These are phyloP conservation scores for Cyclostephanos tholiformis DNA, from an alignment of 108 stramenopile genomes.

Conservation along the genomic window DNA sequence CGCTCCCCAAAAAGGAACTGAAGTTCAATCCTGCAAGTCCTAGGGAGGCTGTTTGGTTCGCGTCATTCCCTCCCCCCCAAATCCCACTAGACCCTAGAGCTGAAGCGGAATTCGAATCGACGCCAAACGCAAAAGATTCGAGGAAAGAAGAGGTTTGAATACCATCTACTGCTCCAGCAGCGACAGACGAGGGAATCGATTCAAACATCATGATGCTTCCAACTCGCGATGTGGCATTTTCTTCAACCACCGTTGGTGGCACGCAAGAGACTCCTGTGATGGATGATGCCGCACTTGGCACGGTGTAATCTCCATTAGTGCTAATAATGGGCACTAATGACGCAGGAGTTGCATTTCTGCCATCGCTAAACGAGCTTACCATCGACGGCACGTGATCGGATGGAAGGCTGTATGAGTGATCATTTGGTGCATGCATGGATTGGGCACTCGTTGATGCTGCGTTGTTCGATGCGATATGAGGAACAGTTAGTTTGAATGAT, in stretches of 20 bases:
- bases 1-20: constrained; percentile 26
- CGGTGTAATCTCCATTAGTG: constrained; percentile 17
- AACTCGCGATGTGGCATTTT: constrained; percentile 34
- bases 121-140: constrained; percentile 32
- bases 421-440: constrained; percentile 31
- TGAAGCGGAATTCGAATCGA: not conserved
- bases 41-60: constrained; percentile 1
- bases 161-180: constrained; percentile 4
- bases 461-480: constrained; percentile 3
- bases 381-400: constrained; percentile 38
- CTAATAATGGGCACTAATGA: constrained; percentile 1
- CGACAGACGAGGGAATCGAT: constrained; percentile 3
- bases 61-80: constrained; percentile 1
- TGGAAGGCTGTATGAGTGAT: constrained; percentile 5
- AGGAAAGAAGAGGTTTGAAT: constrained; percentile 39
- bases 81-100: constrained; percentile 17
- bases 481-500: constrained; percentile 26
- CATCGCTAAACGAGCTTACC: constrained; percentile 16
- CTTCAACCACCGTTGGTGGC: constrained; percentile 15
- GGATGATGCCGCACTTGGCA: constrained; percentile 46
- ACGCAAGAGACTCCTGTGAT: constrained; percentile 42
- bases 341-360: not conserved
- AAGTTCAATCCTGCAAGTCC: constrained; percentile 32
- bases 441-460: constrained; percentile 45
- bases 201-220: constrained; percentile 47